Percentiles rank a stretch among this genome's conserved stretches.
Conservation (phyloP, 2,329 filamentous ascomycete species). For the Fusarium sp. region DNA sequence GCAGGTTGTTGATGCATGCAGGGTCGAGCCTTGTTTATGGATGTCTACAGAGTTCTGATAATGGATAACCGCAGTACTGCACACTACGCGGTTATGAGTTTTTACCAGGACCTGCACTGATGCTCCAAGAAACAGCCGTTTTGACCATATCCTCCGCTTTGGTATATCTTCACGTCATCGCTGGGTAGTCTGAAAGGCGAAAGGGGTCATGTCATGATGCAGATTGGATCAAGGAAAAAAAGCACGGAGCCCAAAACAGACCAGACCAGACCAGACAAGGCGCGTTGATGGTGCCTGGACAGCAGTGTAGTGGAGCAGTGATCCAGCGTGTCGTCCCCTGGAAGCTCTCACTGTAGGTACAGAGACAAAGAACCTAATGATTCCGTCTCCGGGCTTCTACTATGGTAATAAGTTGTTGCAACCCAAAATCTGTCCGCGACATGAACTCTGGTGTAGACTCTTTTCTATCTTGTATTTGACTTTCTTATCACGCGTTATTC, state of each 20-base stretch:
- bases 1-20: no score
- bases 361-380: constrained; percentile 7
- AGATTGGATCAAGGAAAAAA: constrained; percentile 24
- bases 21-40: no score
- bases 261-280: constrained; percentile 8
- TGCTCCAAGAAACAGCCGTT: not conserved
- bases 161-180: constrained; percentile 12
- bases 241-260: constrained; percentile 14
- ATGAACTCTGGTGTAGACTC: not conserved
- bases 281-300: constrained; percentile 1
- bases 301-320: constrained; percentile 14
- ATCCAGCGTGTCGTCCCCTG: constrained; percentile 29
- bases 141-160: not conserved
- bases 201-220: not conserved
- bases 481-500: not conserved
- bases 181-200: not conserved
- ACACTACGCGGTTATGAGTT: not conserved
- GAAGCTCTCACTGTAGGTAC: constrained; percentile 1
- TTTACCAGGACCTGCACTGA: not conserved
- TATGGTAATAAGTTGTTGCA: no score
- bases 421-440: not conserved
- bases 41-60: no score
- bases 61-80: not conserved
- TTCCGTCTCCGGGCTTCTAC: not conserved
- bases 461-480: not conserved